Base-by-base conservation (phyloP, 345 rosid species). In the Populus ilicifolia region DNA sequence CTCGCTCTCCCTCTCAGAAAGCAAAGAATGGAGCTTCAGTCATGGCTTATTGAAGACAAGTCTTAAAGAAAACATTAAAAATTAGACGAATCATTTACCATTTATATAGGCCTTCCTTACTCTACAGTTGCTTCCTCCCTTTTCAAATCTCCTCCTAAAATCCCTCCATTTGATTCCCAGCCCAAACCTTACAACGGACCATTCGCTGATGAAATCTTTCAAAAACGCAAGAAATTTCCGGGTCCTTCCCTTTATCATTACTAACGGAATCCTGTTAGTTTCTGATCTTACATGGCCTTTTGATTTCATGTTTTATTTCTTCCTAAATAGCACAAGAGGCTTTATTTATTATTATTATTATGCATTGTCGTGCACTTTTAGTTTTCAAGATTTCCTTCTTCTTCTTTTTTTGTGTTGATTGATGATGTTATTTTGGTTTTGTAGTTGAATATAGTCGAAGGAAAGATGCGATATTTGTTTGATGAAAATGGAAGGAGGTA, bases 401-500 rank as follows among this genome's bases (percentile, higher is more conserved):
- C 17, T 25, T 2, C n/a, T 23, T 54, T 9, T 66, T 20, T 46
- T 66, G 41, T 43, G 21, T 35, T 66, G 6, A 29, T 21, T 23
- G 59, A 5, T 56, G 2, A 39, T 36, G 69, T 23, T 21, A 6
- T 27, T 67, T 43, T 9, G 9, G 4, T 64, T 44, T 29, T 30
- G 10, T 44, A 95, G 98, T 78, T 96, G 71, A 96, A 93, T 76
- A 96, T 96, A 23, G 98, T 93, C 3, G 97, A 96, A 87, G 99
- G 99, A 72, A 96, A 92, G 88, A 96, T 96, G 99, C 98, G 93
- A 33, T 96, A 96, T 75, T 70, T 96, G 89, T 93, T 85, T 81
- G 99, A 96, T 77, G 98, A 96, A 82, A 81, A 29, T 23, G 96
- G 99, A 69, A 85, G 72, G 87, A 81, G 96, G 16, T 96, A 92